These are phyloP conservation scores for Alternaria arbusti DNA, from an alignment of 2,329 filamentous ascomycete genomes.

Conservation along the genomic window DNA sequence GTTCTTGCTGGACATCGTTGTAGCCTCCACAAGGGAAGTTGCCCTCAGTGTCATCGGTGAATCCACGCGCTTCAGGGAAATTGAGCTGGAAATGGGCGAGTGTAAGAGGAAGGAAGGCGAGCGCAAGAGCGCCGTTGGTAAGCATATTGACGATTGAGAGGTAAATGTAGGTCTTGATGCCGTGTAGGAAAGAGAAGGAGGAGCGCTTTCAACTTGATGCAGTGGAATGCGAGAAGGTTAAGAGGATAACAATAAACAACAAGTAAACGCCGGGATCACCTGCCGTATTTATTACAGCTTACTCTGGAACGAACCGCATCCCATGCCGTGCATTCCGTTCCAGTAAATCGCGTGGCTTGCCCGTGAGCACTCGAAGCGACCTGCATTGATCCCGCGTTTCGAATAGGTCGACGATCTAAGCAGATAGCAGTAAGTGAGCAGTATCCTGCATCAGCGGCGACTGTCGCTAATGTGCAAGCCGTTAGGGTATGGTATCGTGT, in stretches of 20 bases:
- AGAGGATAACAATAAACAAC: neutral
- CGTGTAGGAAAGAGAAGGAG: neutral
- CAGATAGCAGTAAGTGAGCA: constrained; percentile 27
- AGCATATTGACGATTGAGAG: constrained; percentile 35
- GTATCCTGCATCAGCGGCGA: constrained; percentile 26
- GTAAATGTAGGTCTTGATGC: neutral
- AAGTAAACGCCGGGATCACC: constrained; percentile 16
- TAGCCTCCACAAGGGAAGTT: constrained; percentile 61
- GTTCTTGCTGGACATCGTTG: constrained; percentile 50
- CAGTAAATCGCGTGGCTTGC: constrained; percentile 27
- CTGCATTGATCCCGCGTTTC: constrained; percentile 20
- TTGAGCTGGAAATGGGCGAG: constrained; percentile 64
- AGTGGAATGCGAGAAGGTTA: constrained; percentile 4
- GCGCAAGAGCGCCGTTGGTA: constrained; percentile 43
- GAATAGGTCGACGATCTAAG: constrained; percentile 16
- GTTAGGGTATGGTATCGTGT: constrained; percentile 9
- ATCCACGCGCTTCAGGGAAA: constrained; percentile 60
- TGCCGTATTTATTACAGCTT: constrained; percentile 38
- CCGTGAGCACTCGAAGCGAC: constrained; percentile 21
- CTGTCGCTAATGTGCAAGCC: constrained; percentile 18
- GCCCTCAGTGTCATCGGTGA: constrained; percentile 54
- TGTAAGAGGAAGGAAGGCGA: constrained; percentile 53
- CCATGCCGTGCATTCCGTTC: constrained; percentile 36
- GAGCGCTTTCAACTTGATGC: neutral
- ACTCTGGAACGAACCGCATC: constrained; percentile 20